phyloP scores from a whole-genome alignment of 2,329 filamentous ascomycete genomes.

The Claviceps purpurea region DNA sequence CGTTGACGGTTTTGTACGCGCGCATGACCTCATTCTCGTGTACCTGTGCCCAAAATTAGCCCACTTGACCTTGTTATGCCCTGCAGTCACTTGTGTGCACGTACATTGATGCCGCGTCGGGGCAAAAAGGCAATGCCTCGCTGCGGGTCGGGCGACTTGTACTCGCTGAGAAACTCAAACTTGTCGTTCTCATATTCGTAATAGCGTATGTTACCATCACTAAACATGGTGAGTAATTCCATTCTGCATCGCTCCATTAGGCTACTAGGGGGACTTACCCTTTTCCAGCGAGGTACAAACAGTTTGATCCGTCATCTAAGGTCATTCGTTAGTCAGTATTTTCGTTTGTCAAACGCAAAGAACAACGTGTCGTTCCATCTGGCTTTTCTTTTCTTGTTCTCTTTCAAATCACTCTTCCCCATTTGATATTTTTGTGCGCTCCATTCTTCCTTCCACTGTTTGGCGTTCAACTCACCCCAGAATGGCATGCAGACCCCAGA shows the following conservation, averaged over 20 bases:
- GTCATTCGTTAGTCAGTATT: conserved; percentile 9
- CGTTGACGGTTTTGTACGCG: conserved; percentile 94
- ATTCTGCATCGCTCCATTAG: too few relatives aligned
- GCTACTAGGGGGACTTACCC: conserved; percentile 44
- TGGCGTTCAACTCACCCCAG: conserved; percentile 50
- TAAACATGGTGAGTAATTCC: conserved; percentile 23
- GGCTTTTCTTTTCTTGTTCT: background rate
- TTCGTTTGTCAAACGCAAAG: background rate
- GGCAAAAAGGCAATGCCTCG: conserved; percentile 89
- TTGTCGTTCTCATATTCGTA: conserved; percentile 98
- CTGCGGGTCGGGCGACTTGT: conserved; percentile 94
- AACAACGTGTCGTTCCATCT: too few relatives aligned
- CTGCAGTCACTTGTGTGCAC: conserved; percentile 12
- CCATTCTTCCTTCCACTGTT: too few relatives aligned
- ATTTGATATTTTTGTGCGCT: too few relatives aligned
- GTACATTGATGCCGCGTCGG: conserved; percentile 81
- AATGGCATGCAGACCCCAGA: conserved; percentile 99
- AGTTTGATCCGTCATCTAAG: conserved; percentile 80
- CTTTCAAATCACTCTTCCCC: background rate
- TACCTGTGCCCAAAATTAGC: conserved; percentile 34
- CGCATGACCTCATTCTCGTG: conserved; percentile 95
- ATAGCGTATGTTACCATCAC: conserved; percentile 97
- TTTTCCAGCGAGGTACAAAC: conserved; percentile 92
- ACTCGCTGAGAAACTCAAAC: conserved; percentile 92
- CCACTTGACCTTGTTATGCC: background rate